A percentile compares a stretch with the other conserved stretches of the same genome.
Conservation (phyloP, 2,329 filamentous ascomycete species). For the Aspergillus awamori region DNA sequence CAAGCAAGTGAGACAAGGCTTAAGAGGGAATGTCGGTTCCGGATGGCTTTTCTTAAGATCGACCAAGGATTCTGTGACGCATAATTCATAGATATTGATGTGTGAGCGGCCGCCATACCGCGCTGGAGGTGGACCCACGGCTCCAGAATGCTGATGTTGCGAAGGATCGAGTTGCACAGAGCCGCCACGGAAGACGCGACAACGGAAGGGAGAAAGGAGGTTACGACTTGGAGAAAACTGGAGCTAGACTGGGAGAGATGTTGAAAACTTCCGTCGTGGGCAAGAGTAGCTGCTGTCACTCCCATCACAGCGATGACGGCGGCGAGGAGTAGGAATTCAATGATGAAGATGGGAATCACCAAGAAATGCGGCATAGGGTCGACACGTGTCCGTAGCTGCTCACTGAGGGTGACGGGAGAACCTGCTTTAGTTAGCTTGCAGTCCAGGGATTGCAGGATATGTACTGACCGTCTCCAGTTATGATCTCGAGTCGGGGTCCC, state of each 20-base stretch:
- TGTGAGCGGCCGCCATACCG: constrained; percentile 29
- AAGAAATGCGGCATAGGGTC: constrained; percentile 40
- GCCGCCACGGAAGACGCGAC: constrained; percentile 37
- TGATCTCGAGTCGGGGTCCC: constrained; percentile 34
- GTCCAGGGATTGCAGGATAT: background rate
- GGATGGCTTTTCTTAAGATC: constrained; percentile 33
- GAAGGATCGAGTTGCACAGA: constrained; percentile 38
- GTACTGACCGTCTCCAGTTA: constrained; percentile 32
- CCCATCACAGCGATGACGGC: constrained; percentile 37
- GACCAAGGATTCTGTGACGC: constrained; percentile 37
- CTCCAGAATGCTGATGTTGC: constrained; percentile 38
- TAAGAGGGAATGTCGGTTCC: constrained; percentile 32
- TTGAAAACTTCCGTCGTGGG: constrained; percentile 33
- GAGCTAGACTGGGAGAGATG: constrained; percentile 37
- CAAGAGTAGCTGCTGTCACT: constrained; percentile 32
- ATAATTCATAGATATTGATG: constrained; percentile 38
- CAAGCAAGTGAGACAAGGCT: constrained; percentile 35
- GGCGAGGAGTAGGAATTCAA: constrained; percentile 37
- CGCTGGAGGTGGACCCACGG: constrained; percentile 41
- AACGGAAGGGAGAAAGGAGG: constrained; percentile 37
- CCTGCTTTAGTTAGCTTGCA: constrained; percentile 18
- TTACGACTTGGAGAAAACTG: constrained; percentile 34
- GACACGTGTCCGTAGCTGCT: constrained; percentile 27
- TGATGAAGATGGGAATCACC: constrained; percentile 37
- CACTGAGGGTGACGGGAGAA: constrained; percentile 29